A percentile compares a stretch with the other conserved stretches of the same genome.
Evolutionary conservation across 345 rosid genomes (phyloP).

Genomic region (Draba incana): DNA sequence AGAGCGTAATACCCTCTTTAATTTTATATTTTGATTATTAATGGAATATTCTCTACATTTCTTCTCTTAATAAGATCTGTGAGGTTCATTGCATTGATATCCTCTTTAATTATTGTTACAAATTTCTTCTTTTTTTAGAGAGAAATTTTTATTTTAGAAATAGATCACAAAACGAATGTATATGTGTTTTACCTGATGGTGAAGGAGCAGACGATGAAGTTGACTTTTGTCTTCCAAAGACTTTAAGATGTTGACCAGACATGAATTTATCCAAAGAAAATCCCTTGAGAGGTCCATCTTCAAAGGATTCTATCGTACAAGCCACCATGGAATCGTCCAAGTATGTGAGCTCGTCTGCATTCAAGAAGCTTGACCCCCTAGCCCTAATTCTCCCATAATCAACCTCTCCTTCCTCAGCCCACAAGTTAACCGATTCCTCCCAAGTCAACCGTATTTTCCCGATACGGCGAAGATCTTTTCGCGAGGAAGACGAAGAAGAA

Average conservation of each 20-base stretch:
- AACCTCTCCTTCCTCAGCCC: slow-evolving; percentile 94
- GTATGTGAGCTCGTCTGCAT: slow-evolving; percentile 83
- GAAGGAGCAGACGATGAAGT: slow-evolving; percentile 52
- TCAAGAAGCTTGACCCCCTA: slow-evolving; percentile 78
- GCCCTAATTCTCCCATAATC: slow-evolving; percentile 78
- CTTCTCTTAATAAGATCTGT: slow-evolving; percentile 2
- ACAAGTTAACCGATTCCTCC: slow-evolving; percentile 95
- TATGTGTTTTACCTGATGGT: slow-evolving; percentile 50
- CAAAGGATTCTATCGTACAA: slow-evolving; percentile 84
- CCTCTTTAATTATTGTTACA: neutral
- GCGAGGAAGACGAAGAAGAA: slow-evolving; percentile 43
- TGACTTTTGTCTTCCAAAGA: slow-evolving; percentile 81
- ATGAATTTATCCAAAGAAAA: slow-evolving; percentile 88
- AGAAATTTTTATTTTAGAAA: too few species aligned
- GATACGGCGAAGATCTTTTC: slow-evolving; percentile 78
- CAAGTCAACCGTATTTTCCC: slow-evolving; percentile 92
- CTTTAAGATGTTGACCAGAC: slow-evolving; percentile 85
- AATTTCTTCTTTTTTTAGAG: neutral
- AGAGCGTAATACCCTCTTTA: too few species aligned
- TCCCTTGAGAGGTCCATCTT: slow-evolving; percentile 77
- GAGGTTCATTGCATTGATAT: neutral
- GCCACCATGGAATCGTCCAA: slow-evolving; percentile 87
- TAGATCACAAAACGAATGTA: neutral
- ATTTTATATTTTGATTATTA: neutral
- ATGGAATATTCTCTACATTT: neutral